phyloP scores from a whole-genome alignment of 2,329 filamentous ascomycete genomes.

The Diaporthe citriasiana region DNA sequence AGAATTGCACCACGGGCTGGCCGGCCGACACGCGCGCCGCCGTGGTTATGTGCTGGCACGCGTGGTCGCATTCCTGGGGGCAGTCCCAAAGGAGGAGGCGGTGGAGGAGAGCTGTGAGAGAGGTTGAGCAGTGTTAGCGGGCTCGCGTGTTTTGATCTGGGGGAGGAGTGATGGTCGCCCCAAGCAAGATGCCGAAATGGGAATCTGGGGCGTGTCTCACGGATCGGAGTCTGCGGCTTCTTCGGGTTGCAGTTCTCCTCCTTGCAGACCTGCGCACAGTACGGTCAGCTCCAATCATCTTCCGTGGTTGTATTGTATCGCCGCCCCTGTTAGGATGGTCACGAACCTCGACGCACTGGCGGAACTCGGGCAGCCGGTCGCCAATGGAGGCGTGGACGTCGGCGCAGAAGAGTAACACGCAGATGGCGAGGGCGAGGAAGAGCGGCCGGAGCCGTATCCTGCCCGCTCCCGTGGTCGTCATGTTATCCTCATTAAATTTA shows the following conservation, averaged over 20 bases:
- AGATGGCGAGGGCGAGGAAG: conserved; percentile 52
- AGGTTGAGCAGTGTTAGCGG: not conserved
- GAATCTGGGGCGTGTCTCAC: conserved; percentile 65
- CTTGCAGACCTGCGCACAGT: conserved; percentile 78
- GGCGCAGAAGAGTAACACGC: conserved; percentile 56
- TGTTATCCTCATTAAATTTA: conserved; percentile 43
- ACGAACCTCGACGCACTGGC: conserved; percentile 84
- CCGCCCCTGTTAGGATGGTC: not conserved
- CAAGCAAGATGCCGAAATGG: conserved; percentile 32
- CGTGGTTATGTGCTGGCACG: conserved; percentile 95
- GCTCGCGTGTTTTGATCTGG: conserved; percentile 25
- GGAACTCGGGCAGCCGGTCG: conserved; percentile 89
- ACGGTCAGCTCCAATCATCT: conserved; percentile 17
- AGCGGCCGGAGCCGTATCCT: conserved; percentile 49
- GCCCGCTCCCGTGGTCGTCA: conserved; percentile 52
- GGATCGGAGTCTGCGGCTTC: conserved; percentile 72
- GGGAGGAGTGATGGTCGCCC: conserved; percentile 1
- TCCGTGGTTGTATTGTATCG: conserved; percentile 40
- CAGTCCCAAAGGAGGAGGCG: conserved; percentile 94
- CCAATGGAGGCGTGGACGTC: conserved; percentile 80
- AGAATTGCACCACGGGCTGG: conserved; percentile 86
- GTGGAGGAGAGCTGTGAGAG: conserved; percentile 78
- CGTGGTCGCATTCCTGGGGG: conserved; percentile 95
- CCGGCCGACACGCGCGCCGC: conserved; percentile 75
- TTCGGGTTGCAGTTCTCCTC: conserved; percentile 82